phyloP scores from a whole-genome alignment of 495 filamentous ascomycete genomes.

The Polyplosphaeria fusca region DNA sequence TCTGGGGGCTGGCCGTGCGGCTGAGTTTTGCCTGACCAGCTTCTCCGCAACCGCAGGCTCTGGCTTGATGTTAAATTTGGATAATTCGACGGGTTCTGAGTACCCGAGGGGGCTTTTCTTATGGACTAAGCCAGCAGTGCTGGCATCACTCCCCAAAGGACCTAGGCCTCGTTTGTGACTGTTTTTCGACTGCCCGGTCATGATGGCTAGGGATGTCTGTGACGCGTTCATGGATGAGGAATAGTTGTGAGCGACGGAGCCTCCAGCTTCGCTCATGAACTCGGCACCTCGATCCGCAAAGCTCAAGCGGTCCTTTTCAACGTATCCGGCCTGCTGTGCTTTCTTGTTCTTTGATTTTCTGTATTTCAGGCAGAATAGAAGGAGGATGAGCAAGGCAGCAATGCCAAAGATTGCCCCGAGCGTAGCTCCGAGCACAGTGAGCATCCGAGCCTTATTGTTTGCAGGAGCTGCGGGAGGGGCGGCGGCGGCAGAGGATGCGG shows the following conservation, averaged over 20 bases:
- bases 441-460: conserved; percentile 42
- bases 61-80: conserved; percentile 33
- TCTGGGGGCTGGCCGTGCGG: conserved; percentile 7
- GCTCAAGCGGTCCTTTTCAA: conserved; percentile 59
- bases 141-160: conserved; percentile 35
- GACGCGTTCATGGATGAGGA: conserved; percentile 39
- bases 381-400: conserved; percentile 61
- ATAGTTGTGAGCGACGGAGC: conserved; percentile 46
- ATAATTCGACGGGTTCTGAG: conserved; percentile 39
- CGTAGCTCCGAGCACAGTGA: conserved; percentile 71
- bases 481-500: conserved; percentile 33
- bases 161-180: conserved; percentile 38
- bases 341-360: conserved; percentile 52
- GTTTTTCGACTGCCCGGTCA: conserved; percentile 42
- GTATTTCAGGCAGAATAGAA: conserved; percentile 67
- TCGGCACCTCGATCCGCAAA: conserved; percentile 64
- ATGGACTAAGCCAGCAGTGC: conserved; percentile 37
- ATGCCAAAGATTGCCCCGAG: conserved; percentile 75
- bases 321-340: conserved; percentile 47
- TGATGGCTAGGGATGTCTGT: conserved; percentile 43
- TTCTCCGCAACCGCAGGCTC: conserved; percentile 9
- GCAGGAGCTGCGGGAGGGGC: conserved; percentile 24
- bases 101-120: conserved; percentile 34
- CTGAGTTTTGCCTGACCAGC: conserved; percentile 11
- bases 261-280: conserved; percentile 51